These are phyloP conservation scores for Gaeumannomyces tritici DNA, from an alignment of 2,329 filamentous ascomycete genomes.

Conservation along the genomic window DNA sequence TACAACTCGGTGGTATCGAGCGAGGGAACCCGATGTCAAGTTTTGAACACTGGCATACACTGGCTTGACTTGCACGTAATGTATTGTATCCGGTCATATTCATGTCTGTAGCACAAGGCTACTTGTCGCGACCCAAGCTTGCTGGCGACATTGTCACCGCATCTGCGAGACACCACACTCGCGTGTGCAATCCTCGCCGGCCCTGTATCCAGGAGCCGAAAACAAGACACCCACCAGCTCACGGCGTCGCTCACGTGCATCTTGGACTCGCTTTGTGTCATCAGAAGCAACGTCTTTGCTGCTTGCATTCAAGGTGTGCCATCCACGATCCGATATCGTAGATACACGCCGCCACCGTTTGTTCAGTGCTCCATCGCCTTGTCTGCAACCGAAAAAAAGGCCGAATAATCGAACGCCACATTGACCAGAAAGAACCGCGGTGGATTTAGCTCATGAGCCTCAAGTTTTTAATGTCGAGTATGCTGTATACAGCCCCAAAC, in stretches of 20 bases:
- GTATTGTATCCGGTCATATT: background rate
- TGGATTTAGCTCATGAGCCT: conserved; percentile 12
- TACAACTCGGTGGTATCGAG: background rate
- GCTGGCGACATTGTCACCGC: no score
- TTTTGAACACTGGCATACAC: background rate
- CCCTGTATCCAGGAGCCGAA: background rate
- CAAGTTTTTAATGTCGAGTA: conserved; percentile 14
- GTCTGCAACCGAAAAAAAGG: conserved; percentile 3
- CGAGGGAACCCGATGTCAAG: background rate
- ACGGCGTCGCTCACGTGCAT: background rate
- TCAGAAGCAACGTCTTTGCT: background rate
- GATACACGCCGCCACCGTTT: background rate
- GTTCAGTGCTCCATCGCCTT: background rate
- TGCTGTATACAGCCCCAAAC: conserved; percentile 24
- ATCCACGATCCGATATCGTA: background rate
- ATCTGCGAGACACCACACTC: no score
- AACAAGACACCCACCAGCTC: background rate
- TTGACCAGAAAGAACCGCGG: conserved; percentile 6
- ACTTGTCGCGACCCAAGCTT: no score
- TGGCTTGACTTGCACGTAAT: background rate
- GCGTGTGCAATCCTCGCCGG: background rate
- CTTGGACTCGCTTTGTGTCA: background rate
- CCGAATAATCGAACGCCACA: conserved; percentile 1
- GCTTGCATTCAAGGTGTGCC: background rate
- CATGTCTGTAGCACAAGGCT: background rate